Base-by-base conservation (phyloP, 2,329 filamentous ascomycete species). In the Fusarium praegraminearum region DNA sequence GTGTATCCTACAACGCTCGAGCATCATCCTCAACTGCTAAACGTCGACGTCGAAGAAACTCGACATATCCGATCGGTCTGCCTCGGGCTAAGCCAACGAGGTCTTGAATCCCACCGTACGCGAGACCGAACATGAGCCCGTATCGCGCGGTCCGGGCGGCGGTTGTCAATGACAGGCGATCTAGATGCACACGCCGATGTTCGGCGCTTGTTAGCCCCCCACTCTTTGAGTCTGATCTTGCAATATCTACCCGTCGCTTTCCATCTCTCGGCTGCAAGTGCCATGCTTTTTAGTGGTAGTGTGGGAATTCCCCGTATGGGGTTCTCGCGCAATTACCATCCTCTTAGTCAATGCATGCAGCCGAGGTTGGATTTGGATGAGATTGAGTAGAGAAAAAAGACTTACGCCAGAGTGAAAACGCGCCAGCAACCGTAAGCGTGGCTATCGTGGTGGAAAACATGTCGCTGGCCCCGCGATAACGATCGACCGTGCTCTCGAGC, bases 401-500 rank as follows among this genome's bases (percentile, higher is more conserved):
- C 90, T 77, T 85, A 94, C 93, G 92, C 88, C 92, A 91, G 62
- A 94, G 82, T 77, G 94, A 97, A 84, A 97, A 98, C 11, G 90
- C 85, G 3, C 95, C 95, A 1, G 94, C 93, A 36, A 96, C 91
- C 0, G 92, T 91, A 78, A 97, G 83, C 47, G 93, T 94, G 28
- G 96, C 94, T 61, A 94, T 85, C 8, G 93, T 88, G 1, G 93
- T 97, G 69, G 91, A 95, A 73, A 93, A 77, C 75, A 94, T 90
- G 79, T 98, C 95, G 78, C 89, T 88, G 58, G 85, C 84, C 44
- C 87, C 86, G 51, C 89, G 85, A 71, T 90, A 90, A 8, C 90
- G 85, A 80, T 98, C 94, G 52, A 97, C 90, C 58, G 92, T 90
- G 79, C 95, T 92, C 82, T 98, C 96, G 50, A 96, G 88, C 9